Base-by-base conservation (phyloP, 352 stramenopile species). In the Phytopythium sindhum region DNA sequence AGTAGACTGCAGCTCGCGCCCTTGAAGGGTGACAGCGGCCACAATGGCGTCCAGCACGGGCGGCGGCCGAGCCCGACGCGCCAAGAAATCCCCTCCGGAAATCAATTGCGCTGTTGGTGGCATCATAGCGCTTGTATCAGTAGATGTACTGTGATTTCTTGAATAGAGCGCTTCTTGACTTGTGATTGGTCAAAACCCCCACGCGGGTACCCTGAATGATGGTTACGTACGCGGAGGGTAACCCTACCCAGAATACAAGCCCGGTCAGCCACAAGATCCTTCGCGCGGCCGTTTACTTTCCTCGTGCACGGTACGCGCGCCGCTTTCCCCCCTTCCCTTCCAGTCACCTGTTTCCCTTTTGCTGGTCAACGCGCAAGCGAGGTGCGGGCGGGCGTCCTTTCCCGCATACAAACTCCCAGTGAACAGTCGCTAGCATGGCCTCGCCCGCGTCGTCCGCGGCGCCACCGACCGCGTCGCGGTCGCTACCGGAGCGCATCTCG, bases 401-500 rank as follows among this genome's bases (percentile, higher is more conserved):
- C 21, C 5, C n/a, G 42, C 6, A 50, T 50, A 50, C 21, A 26
- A 50, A 50, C 21, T 28, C 17, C 6, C 0, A 50, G 42, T 24
- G 42, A 50, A 50, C 15, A 45, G 39, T 17, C 39, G 17, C 39
- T 17, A 45, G 39, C 39, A 50, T 50, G 42, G 42, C 42, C 6
- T 26, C 42, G 42, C 26, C 42, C 14, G 15, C 42, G 42, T 21
- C 42, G 15, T 23, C 31, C 4, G 4, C 31, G 31, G 4, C 37
- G 39, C 12, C 42, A 21, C 26, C 42, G 17, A 21, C 42, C 19
- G 29, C 77, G 60, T 69, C 75, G 39, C 81, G 82, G 53, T 91
- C 82, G 52, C 76, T 95, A 28, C 86, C 86, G n/a, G 86, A 95
- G 72, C 86, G 86, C 72, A 90, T 95, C 69, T 91, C 84, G 69